Percentiles rank a stretch among this genome's conserved stretches.
phyloP scores from a whole-genome alignment of 768 basidiomycete species.

The Mycena indigotica region DNA sequence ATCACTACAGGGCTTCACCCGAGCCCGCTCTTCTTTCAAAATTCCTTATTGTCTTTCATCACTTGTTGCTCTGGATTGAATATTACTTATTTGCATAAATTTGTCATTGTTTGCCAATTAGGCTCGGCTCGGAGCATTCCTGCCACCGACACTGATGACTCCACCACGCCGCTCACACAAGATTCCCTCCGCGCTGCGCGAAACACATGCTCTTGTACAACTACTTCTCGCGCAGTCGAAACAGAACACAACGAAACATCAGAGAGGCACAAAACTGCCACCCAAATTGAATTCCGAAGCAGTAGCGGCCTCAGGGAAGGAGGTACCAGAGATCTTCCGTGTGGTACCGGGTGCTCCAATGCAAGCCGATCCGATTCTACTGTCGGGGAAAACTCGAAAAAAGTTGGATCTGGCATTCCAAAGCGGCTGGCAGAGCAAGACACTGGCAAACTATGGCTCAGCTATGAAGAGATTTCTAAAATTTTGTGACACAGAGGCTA shows the following conservation, averaged over 20 bases:
- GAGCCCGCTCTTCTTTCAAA: neutral
- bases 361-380: neutral
- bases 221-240: neutral
- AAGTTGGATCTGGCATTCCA: neutral
- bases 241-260: neutral
- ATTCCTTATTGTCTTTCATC: neutral
- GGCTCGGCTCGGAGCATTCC: neutral
- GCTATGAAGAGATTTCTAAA: slow-evolving; percentile 9
- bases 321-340: neutral
- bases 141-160: neutral
- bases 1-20: neutral
- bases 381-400: neutral
- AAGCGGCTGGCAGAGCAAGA: slow-evolving; percentile 17
- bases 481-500: slow-evolving; percentile 25
- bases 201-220: neutral
- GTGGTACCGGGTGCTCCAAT: neutral
- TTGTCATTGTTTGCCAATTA: neutral
- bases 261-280: neutral
- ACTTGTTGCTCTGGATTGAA: neutral
- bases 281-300: neutral
- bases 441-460: slow-evolving; percentile 16
- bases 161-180: neutral
- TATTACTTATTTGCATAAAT: neutral
- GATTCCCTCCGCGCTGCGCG: neutral
- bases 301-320: neutral